A percentile compares a stretch with the other conserved stretches of the same genome.
Evolutionary conservation across 2,329 filamentous ascomycete genomes (phyloP).

Genomic region (Fusarium fracticaudum): DNA sequence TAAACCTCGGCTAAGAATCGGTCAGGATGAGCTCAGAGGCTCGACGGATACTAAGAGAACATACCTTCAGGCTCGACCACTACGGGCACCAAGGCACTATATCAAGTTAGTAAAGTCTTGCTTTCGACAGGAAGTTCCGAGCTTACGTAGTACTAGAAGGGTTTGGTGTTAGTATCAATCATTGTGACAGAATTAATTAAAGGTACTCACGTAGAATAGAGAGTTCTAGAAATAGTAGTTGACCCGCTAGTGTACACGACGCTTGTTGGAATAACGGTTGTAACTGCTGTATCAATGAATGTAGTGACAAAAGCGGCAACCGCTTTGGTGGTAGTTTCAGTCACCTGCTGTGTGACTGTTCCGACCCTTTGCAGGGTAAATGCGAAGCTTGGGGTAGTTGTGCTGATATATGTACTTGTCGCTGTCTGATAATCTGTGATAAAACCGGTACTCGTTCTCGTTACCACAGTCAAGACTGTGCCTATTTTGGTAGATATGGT

Average conservation of each 20-base stretch:
- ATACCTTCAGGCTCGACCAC: neutral
- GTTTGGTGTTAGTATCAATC: neutral
- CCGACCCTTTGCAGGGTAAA: neutral
- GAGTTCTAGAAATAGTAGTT: neutral
- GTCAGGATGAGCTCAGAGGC: neutral
- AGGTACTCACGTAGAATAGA: neutral
- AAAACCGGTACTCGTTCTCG: neutral
- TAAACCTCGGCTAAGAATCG: neutral
- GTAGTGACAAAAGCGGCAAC: neutral
- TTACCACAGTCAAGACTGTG: neutral
- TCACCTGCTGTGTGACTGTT: neutral
- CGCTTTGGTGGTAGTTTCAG: neutral
- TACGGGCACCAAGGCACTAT: neutral
- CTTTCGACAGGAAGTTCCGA: neutral
- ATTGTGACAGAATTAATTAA: rapidly evolving
- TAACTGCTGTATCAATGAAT: neutral
- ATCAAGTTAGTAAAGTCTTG: neutral
- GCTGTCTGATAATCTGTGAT: neutral
- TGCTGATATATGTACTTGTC: neutral
- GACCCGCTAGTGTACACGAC: neutral
- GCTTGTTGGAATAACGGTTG: neutral
- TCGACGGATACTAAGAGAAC: neutral
- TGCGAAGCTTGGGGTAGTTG: neutral
- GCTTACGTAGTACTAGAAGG: neutral
- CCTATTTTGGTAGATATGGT: neutral